Evolutionary conservation across 352 stramenopile species (phyloP).

Genomic region (Globisporangium nodosum): DNA sequence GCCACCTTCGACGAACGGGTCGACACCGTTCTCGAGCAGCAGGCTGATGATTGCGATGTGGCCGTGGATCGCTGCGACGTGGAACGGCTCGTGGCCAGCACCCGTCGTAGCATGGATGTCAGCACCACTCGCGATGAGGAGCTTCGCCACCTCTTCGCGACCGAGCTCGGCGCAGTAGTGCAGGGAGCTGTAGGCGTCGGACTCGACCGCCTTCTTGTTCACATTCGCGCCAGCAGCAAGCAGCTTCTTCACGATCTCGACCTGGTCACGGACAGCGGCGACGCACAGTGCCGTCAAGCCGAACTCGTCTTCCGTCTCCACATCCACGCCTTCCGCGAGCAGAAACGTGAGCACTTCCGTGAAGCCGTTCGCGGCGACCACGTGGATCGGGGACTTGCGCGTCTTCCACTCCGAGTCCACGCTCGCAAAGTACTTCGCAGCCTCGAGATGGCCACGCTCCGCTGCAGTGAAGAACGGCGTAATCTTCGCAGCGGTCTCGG

Average conservation of each 20-base stretch:
- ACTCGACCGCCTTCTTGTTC: not conserved
- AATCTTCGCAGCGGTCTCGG: not conserved
- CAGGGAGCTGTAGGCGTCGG: slow-evolving; percentile 2
- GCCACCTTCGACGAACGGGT: not conserved
- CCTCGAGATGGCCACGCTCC: slow-evolving; percentile 14
- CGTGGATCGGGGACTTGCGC: slow-evolving; percentile 10
- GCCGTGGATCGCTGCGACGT: slow-evolving; percentile 26
- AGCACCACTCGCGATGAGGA: slow-evolving; percentile 1
- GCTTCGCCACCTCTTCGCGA: slow-evolving; percentile 1
- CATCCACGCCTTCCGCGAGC: slow-evolving; percentile 3
- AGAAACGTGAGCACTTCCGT: slow-evolving; percentile 3
- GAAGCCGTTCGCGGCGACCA: slow-evolving; percentile 9
- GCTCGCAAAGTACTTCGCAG: not conserved
- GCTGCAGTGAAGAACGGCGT: slow-evolving; percentile 10
- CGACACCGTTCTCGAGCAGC: slow-evolving; percentile 12
- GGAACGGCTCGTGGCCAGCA: slow-evolving; percentile 1
- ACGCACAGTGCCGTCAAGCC: slow-evolving; percentile 9
- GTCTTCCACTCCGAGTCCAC: slow-evolving; percentile 3
- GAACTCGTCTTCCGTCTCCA: not conserved
- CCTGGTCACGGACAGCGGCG: slow-evolving; percentile 1
- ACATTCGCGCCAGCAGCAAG: slow-evolving; percentile 2
- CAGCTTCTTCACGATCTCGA: not conserved
- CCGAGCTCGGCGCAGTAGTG: slow-evolving; percentile 12
- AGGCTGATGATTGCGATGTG: slow-evolving; percentile 14
- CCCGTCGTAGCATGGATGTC: not conserved